Conservation (phyloP, 805 yeast genomes). For the Candida nanaspora region DNA sequence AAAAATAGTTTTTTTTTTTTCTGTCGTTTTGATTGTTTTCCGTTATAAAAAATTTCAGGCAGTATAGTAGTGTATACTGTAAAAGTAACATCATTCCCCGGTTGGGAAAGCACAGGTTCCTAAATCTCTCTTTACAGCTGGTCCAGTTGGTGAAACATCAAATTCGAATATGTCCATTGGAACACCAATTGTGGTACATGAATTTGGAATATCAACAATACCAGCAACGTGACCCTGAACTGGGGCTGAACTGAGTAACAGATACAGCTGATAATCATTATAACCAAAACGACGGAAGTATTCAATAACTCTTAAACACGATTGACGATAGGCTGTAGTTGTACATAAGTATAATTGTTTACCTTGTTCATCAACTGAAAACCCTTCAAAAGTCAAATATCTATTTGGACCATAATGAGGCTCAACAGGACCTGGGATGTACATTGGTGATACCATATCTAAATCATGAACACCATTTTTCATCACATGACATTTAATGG, state of each 20-base stretch:
- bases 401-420: slow-evolving; percentile 42
- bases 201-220: slow-evolving; percentile 45
- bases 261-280: slow-evolving; percentile 42
- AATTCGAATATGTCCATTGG: slow-evolving; percentile 48
- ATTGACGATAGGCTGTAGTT: slow-evolving; percentile 44
- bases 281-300: slow-evolving; percentile 43
- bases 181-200: slow-evolving; percentile 43
- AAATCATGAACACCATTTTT: slow-evolving; percentile 35
- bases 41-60: no score
- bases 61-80: no score
- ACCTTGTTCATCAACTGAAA: slow-evolving; percentile 43
- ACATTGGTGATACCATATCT: slow-evolving; percentile 38
- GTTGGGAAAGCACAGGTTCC: slow-evolving; percentile 33
- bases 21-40: no score
- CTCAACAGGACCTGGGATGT: slow-evolving; percentile 41
- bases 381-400: slow-evolving; percentile 45
- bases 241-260: slow-evolving; percentile 40
- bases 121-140: slow-evolving; percentile 20
- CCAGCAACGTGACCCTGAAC: slow-evolving; percentile 47
- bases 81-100: background rate
- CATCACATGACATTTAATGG: slow-evolving; percentile 33
- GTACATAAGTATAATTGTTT: slow-evolving; percentile 38
- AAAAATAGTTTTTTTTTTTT: no score
- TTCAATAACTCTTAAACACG: slow-evolving; percentile 42
- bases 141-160: slow-evolving; percentile 35